A percentile compares a stretch with the other conserved stretches of the same genome.
Conservation (phyloP, 108 stramenopile genomes). For the Cyclotella sp. region DNA sequence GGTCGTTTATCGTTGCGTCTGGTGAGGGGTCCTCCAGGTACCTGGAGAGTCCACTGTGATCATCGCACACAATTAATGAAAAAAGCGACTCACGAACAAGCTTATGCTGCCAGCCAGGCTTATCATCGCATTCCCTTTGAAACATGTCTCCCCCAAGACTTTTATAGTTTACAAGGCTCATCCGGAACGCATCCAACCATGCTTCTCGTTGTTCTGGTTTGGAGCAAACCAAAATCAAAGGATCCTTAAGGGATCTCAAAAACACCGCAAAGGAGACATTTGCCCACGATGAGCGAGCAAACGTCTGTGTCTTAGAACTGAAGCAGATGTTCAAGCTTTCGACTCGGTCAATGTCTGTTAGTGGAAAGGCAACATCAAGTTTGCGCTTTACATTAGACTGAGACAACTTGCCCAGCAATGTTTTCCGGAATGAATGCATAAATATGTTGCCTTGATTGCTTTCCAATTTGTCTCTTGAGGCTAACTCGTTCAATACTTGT, state of each 20-base stretch:
- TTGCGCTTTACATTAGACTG: conserved; percentile 19
- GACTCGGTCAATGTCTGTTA: conserved; percentile 33
- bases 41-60: conserved; percentile 15
- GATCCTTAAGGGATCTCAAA: conserved; percentile 18
- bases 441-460: conserved; percentile 7
- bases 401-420: background rate
- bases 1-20: conserved; percentile 13
- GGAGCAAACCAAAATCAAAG: conserved; percentile 48
- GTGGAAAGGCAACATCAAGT: conserved; percentile 30
- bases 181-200: conserved; percentile 46
- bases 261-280: conserved; percentile 34
- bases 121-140: conserved; percentile 9
- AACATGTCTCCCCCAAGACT: conserved; percentile 13
- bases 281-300: conserved; percentile 36
- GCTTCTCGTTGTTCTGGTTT: conserved; percentile 45
- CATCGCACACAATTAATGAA: conserved; percentile 33
- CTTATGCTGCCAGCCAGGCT: conserved; percentile 44
- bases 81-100: conserved; percentile 35
- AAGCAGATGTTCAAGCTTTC: conserved; percentile 39
- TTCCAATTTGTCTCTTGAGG: conserved; percentile 16
- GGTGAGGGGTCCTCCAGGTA: conserved; percentile 22
- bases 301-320: conserved; percentile 37
- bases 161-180: conserved; percentile 31
- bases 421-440: background rate
- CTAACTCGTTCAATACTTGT: conserved; percentile 16